Conservation (phyloP, 73 alveolate genomes). For the Uronychia binucleata region DNA sequence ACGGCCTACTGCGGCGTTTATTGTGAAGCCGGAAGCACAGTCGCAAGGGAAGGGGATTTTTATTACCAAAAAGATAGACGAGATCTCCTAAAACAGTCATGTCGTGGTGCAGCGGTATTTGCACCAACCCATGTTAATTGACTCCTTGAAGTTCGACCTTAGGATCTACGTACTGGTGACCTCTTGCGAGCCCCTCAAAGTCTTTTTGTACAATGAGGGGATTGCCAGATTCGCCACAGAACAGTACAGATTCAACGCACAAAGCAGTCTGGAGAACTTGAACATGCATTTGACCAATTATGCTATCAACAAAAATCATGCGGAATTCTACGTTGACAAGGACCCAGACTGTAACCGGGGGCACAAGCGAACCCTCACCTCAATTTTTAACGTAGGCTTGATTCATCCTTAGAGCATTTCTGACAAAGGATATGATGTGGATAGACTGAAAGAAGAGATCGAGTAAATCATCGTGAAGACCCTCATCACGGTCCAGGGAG, state of each 20-base stretch:
- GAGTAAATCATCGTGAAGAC: slow-evolving; percentile 25
- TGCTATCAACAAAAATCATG: slow-evolving; percentile 36
- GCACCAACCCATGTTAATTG: slow-evolving; percentile 78
- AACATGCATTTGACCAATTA: slow-evolving; percentile 48
- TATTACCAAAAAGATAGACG: slow-evolving; percentile 15
- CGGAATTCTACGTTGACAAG: not conserved
- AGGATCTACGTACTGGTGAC: slow-evolving; percentile 81
- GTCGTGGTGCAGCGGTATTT: slow-evolving; percentile 77
- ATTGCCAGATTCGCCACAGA: slow-evolving; percentile 72
- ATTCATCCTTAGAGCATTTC: not conserved
- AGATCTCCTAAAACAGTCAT: slow-evolving; percentile 14
- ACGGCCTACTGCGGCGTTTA: not conserved
- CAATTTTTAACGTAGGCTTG: not conserved
- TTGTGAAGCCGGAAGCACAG: slow-evolving; percentile 45
- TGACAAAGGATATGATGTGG: slow-evolving; percentile 1
- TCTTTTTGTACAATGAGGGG: slow-evolving; percentile 59
- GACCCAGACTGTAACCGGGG: not conserved
- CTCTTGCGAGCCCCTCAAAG: slow-evolving; percentile 63
- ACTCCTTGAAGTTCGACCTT: slow-evolving; percentile 88
- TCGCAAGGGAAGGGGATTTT: slow-evolving; percentile 44
- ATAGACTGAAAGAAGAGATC: slow-evolving; percentile 11
- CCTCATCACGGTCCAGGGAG: not conserved
- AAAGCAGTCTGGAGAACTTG: not conserved
- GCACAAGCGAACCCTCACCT: not conserved
- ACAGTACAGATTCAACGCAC: slow-evolving; percentile 20